Evolutionary conservation across 495 filamentous ascomycete genomes (phyloP), one percentile per base, ranked within the genome.

Genomic region (Aspergillus nanangensis): DNA sequence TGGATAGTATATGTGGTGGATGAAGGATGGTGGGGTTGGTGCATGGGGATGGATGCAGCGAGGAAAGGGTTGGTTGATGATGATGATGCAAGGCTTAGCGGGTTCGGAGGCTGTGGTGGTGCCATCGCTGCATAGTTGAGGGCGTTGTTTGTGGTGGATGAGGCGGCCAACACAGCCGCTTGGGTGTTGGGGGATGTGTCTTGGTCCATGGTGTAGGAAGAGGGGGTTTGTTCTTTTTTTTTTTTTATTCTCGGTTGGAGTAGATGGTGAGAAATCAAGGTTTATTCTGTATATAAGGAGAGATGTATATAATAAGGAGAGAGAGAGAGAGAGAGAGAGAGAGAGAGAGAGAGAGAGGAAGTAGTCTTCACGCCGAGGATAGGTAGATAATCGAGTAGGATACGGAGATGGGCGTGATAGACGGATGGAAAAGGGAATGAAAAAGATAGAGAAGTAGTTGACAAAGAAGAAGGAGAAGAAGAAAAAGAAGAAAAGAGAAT

Each of bases 361-460:
- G n/a, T n/a, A n/a, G n/a, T n/a, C n/a, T n/a, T n/a, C n/a, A n/a
- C n/a, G n/a, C n/a, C n/a, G n/a, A n/a, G n/a, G n/a, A n/a, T n/a
- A n/a, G n/a, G n/a, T n/a, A n/a, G n/a, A n/a, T n/a, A n/a, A n/a
- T n/a, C n/a, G n/a, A n/a, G n/a, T n/a, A n/a, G n/a, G n/a, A n/a
- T n/a, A n/a, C n/a, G n/a, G n/a, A n/a, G n/a, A n/a, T n/a, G n/a
- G n/a, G n/a, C n/a, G n/a, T n/a, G n/a, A n/a, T n/a, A n/a, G n/a
- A n/a, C n/a, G n/a, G n/a, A n/a, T n/a, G n/a, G n/a, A 34, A 10
- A 32, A n/a, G 43, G n/a, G 19, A 51, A 37, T 8, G 19, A 31
- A 33, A 41, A 9, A 41, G 34, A 46, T 13, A 41, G 34, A 45
- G 22, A 25, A 22, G 17, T 9, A 33, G 25, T 33, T 27, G 44